Evolutionary conservation across 2,329 filamentous ascomycete genomes (phyloP).

Genomic region (Chaetothyriales sp.): DNA sequence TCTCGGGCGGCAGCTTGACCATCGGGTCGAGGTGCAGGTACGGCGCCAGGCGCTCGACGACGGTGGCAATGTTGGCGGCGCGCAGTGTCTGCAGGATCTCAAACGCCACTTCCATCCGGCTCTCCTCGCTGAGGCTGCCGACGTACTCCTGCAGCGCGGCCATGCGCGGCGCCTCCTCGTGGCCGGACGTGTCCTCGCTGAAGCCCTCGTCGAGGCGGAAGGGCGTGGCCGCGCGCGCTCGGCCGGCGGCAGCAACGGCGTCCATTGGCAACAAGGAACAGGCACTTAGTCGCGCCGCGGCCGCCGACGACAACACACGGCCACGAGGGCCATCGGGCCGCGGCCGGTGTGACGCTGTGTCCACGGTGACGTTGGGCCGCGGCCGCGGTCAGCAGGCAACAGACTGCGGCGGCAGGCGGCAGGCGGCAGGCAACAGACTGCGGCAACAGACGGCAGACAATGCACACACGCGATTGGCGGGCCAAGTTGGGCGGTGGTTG

Average conservation of each 20-base stretch:
- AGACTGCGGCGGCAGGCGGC: too few species aligned
- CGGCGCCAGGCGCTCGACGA: slow-evolving; percentile 67
- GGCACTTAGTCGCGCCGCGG: too few species aligned
- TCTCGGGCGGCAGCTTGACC: slow-evolving; percentile 69
- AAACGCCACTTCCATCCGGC: slow-evolving; percentile 61
- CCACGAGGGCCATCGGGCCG: too few species aligned
- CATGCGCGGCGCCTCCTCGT: slow-evolving; percentile 29
- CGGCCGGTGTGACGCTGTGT: too few species aligned
- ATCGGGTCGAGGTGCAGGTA: slow-evolving; percentile 90
- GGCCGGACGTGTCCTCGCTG: slow-evolving; percentile 51
- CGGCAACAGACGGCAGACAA: too few species aligned
- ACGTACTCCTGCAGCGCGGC: slow-evolving; percentile 40
- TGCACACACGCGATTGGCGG: too few species aligned
- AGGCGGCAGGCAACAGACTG: too few species aligned
- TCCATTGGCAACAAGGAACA: not conserved
- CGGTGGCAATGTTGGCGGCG: slow-evolving; percentile 63
- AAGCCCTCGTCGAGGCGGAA: slow-evolving; percentile 71
- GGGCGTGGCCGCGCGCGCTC: slow-evolving; percentile 16
- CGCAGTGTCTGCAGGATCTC: slow-evolving; percentile 63
- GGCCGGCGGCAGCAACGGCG: too few species aligned
- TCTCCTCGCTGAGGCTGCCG: slow-evolving; percentile 38
- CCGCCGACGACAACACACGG: too few species aligned
- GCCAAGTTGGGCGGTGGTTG: too few species aligned
- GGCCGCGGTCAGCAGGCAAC: too few species aligned
- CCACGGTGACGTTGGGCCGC: too few species aligned